Conservation (phyloP, 805 yeast genomes). For the Lipomyces kockii region DNA sequence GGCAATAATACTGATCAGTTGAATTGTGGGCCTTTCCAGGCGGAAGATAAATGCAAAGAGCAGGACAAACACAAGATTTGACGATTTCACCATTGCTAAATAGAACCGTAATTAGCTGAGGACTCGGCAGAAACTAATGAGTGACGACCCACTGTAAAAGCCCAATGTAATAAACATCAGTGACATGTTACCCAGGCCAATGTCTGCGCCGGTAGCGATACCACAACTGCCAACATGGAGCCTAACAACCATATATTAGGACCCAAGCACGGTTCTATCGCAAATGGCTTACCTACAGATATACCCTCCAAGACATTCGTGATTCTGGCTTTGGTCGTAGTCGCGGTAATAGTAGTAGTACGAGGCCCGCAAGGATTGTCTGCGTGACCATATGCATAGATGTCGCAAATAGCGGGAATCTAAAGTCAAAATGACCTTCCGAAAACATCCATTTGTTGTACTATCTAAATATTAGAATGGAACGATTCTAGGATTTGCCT, state of each 20-base stretch:
- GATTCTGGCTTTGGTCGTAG: conserved; percentile 50
- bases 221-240: conserved; percentile 80
- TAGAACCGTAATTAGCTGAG: not conserved
- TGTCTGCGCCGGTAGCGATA: conserved; percentile 86
- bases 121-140: not conserved
- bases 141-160: conserved; percentile 61
- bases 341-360: conserved; percentile 54
- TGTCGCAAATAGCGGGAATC: conserved; percentile 84
- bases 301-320: conserved; percentile 29
- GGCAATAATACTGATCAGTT: conserved; percentile 68
- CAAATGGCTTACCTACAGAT: conserved; percentile 20
- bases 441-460: conserved; percentile 99
- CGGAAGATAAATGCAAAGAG: conserved; percentile 83
- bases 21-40: conserved; percentile 73
- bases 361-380: conserved; percentile 55
- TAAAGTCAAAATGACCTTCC: conserved; percentile 67
- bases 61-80: conserved; percentile 84
- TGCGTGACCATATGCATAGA: conserved; percentile 81
- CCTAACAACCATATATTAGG: conserved; percentile 45
- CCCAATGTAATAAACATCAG: conserved; percentile 78
- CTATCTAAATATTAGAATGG: conserved; percentile 53
- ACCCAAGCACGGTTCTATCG: conserved; percentile 1
- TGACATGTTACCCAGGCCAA: conserved; percentile 88
- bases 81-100: conserved; percentile 75
- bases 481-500: not conserved